A percentile compares a stretch with the other conserved stretches of the same genome.
These are phyloP conservation scores for Striga asiatica DNA, from an alignment of 257 asterid genomes.

Conservation along the genomic window DNA sequence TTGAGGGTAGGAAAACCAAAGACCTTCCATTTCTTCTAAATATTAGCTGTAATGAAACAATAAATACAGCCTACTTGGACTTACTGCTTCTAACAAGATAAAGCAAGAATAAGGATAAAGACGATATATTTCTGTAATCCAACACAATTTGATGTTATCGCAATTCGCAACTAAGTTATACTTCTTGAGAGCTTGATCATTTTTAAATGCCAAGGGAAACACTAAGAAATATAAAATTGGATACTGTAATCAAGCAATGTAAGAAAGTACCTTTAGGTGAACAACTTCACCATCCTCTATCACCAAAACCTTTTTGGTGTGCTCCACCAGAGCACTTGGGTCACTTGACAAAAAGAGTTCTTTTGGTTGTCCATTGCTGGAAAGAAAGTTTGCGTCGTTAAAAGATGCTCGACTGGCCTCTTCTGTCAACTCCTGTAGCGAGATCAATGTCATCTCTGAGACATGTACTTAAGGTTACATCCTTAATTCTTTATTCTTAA, in stretches of 20 bases:
- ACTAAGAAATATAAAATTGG: neutral
- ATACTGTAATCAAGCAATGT: neutral
- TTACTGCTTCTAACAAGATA: neutral
- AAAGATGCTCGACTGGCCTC: constrained; percentile 44
- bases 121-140: no score
- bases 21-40: constrained; percentile 2
- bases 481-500: neutral
- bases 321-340: constrained; percentile 89
- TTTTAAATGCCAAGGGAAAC: constrained; percentile 3
- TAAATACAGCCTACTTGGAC: neutral
- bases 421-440: constrained; percentile 52
- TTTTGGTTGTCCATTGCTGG: constrained; percentile 56
- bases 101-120: neutral
- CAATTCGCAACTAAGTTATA: neutral
- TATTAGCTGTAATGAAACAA: neutral
- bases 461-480: neutral
- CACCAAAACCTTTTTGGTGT: constrained; percentile 80
- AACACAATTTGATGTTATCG: no score
- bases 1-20: neutral
- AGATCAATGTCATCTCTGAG: constrained; percentile 10
- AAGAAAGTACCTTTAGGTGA: constrained; percentile 57
- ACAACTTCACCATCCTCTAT: constrained; percentile 85
- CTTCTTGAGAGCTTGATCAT: constrained; percentile 5
- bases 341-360: constrained; percentile 85
- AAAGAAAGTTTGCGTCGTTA: constrained; percentile 45